Conservation (phyloP, 2,329 filamentous ascomycete genomes). For the Aspergillus glaucus region DNA sequence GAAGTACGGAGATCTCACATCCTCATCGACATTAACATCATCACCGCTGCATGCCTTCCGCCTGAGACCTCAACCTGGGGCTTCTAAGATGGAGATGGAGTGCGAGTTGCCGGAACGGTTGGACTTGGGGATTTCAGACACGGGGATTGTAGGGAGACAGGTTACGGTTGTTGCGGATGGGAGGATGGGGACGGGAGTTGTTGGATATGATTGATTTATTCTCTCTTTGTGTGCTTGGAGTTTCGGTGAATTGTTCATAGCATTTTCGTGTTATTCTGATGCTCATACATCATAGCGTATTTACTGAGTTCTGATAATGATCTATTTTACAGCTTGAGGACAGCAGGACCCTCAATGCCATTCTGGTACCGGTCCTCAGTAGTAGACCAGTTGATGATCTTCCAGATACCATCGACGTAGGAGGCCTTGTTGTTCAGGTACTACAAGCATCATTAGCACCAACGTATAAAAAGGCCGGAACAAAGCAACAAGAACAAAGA, state of each 20-base stretch:
- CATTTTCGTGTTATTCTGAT: no score
- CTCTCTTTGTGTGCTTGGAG: background rate
- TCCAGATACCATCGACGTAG: constrained; percentile 86
- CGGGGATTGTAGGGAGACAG: constrained; percentile 28
- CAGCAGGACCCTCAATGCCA: constrained; percentile 17
- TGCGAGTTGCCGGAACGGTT: constrained; percentile 23
- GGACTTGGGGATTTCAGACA: constrained; percentile 29
- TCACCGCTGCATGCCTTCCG: constrained; percentile 23
- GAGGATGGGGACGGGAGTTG: constrained; percentile 24
- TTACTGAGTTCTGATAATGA: no score
- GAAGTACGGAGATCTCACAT: constrained; percentile 22
- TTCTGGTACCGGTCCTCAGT: constrained; percentile 60
- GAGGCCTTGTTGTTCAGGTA: constrained; percentile 92
- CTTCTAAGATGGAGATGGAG: constrained; percentile 12
- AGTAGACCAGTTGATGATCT: constrained; percentile 87
- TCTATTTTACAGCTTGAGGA: constrained; percentile 20
- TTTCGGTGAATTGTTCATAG: background rate
- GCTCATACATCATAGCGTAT: no score
- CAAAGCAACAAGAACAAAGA: no score
- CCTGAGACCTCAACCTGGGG: constrained; percentile 7
- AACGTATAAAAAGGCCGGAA: background rate
- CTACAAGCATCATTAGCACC: constrained; percentile 34
- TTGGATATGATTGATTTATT: constrained; percentile 27
- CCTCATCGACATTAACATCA: background rate
- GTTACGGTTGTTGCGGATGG: constrained; percentile 22